Percentiles rank a stretch among this genome's conserved stretches.
Conservation (phyloP, 352 stramenopile genomes). For the Globisporangium cylindrosporum region DNA sequence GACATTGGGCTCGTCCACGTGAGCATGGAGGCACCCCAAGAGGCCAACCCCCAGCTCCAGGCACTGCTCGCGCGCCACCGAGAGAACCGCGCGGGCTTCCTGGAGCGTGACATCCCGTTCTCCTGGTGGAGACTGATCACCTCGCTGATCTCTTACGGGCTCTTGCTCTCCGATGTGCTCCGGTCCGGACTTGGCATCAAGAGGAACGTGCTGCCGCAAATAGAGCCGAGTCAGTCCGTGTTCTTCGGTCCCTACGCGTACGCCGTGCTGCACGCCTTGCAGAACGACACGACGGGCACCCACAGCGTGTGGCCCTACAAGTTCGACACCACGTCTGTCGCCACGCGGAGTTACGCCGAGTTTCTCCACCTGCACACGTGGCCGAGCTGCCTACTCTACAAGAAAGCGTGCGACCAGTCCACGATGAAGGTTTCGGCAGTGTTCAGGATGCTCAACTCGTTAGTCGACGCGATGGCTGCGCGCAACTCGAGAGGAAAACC, state of each 20-base stretch:
- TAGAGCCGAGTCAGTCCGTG: slow-evolving; percentile 5
- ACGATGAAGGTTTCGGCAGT: not conserved
- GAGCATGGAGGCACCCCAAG: not conserved
- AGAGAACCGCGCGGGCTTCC: not conserved
- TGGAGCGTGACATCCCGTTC: slow-evolving; percentile 17
- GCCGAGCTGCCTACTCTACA: slow-evolving; percentile 12
- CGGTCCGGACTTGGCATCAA: slow-evolving; percentile 10
- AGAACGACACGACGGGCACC: not conserved
- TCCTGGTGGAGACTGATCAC: slow-evolving; percentile 7
- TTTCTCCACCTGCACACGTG: slow-evolving; percentile 8
- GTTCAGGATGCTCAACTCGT: slow-evolving; percentile 11
- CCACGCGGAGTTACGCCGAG: slow-evolving; percentile 13
- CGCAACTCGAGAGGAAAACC: not conserved
- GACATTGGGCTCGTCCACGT: not conserved
- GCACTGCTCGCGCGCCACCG: slow-evolving; percentile 5
- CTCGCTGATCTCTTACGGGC: slow-evolving; percentile 18
- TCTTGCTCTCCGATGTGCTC: slow-evolving; percentile 23
- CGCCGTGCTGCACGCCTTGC: not conserved
- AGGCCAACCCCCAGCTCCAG: not conserved
- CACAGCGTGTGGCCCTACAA: slow-evolving; percentile 17
- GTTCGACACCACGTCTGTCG: slow-evolving; percentile 18
- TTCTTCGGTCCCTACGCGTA: slow-evolving; percentile 15
- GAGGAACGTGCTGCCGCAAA: not conserved
- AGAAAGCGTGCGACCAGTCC: not conserved
- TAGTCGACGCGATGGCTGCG: not conserved